These are phyloP conservation scores for Emmonsia crescens DNA, from an alignment of 2,329 filamentous ascomycete species.

Conservation along the genomic window DNA sequence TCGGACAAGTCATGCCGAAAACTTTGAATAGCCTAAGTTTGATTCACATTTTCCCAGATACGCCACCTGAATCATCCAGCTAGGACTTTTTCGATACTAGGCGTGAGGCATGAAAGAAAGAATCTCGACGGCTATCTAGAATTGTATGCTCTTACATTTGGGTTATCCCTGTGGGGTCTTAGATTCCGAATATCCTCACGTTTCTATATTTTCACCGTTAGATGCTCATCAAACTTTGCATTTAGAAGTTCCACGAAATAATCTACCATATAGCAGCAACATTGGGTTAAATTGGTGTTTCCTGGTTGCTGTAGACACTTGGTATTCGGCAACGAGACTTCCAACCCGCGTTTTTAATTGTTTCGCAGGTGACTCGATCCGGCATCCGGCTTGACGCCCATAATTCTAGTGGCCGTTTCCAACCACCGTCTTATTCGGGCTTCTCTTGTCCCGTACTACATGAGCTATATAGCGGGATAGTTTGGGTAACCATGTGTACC, in stretches of 20 bases:
- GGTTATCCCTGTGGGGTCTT: background rate
- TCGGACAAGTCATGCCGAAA: background rate
- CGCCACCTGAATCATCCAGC: background rate
- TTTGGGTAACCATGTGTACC: background rate
- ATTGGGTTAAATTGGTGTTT: background rate
- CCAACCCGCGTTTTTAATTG: background rate
- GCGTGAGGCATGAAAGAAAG: background rate
- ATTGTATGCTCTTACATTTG: background rate
- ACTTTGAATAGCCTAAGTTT: background rate
- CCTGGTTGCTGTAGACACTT: background rate
- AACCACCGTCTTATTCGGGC: background rate
- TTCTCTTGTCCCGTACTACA: background rate
- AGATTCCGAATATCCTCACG: background rate
- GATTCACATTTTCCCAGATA: background rate
- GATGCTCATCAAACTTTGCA: background rate
- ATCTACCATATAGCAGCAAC: background rate
- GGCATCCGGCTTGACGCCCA: background rate
- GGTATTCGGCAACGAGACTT: background rate
- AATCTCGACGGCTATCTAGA: background rate
- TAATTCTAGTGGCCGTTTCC: background rate
- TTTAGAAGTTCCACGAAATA: background rate
- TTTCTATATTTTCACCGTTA: background rate
- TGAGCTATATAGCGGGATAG: background rate
- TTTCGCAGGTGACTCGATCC: conserved; percentile 1
- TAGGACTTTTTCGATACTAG: background rate